A percentile compares a stretch with the other conserved stretches of the same genome.
Conservation (phyloP, 2,329 filamentous ascomycete genomes). For the Calonectria honghensis region DNA sequence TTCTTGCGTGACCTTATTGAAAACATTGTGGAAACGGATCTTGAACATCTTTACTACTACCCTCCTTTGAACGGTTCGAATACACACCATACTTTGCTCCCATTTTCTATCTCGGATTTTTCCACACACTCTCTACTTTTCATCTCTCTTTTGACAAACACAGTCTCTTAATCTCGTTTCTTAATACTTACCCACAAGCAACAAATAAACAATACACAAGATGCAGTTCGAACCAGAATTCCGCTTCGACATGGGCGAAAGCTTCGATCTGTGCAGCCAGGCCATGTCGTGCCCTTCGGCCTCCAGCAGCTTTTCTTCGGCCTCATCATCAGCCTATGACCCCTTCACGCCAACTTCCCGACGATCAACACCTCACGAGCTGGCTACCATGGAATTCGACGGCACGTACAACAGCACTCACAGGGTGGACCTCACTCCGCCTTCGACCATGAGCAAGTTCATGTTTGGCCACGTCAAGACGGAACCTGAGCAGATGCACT, state of each 20-base stretch:
- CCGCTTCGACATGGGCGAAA: conserved; percentile 63
- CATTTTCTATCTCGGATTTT: conserved; percentile 20
- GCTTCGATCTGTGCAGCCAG: conserved; percentile 62
- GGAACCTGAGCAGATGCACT: conserved; percentile 59
- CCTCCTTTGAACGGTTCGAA: conserved; percentile 41
- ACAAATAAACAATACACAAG: conserved; percentile 46
- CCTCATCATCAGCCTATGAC: conserved; percentile 64
- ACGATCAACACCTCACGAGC: conserved; percentile 65
- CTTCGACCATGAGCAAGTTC: conserved; percentile 59
- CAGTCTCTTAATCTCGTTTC: conserved; percentile 30
- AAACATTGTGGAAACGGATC: conserved; percentile 42
- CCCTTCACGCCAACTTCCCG: conserved; percentile 67
- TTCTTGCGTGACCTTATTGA: conserved; percentile 41
- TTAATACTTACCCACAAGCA: conserved; percentile 10
- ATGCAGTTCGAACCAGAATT: conserved; percentile 65
- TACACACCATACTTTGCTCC: conserved; percentile 30
- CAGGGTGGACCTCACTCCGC: conserved; percentile 61
- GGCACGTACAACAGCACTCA: conserved; percentile 55
- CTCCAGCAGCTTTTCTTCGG: conserved; percentile 63
- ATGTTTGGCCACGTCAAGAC: conserved; percentile 60
- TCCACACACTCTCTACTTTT: conserved; percentile 18
- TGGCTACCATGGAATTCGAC: conserved; percentile 62
- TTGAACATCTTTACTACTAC: conserved; percentile 41
- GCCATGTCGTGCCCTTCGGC: conserved; percentile 61
- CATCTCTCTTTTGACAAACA: conserved; percentile 34